phyloP scores from a whole-genome alignment of 257 asterid species.

The Solanum bulbocastanum region DNA sequence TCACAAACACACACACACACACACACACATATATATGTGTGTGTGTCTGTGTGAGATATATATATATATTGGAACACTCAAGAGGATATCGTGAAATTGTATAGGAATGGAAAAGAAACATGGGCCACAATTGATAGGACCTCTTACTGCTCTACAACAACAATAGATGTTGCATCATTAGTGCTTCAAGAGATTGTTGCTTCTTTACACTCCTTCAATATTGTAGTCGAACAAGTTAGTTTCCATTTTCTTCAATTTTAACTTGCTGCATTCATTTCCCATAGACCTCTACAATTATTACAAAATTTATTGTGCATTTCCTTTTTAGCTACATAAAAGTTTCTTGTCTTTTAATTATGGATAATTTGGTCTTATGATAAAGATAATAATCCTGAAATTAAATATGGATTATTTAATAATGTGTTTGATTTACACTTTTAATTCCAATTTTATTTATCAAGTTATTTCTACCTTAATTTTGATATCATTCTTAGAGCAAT shows the following conservation, averaged over 20 bases:
- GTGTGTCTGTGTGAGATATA: too few relatives aligned
- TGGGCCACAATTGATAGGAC: conserved; percentile 69
- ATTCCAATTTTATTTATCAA: not conserved
- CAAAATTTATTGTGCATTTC: not conserved
- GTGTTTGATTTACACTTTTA: not conserved
- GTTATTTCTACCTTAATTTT: too few relatives aligned
- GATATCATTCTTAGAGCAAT: too few relatives aligned
- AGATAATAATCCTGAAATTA: too few relatives aligned
- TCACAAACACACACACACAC: too few relatives aligned
- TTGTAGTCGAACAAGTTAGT: conserved; percentile 72
- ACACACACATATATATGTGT: too few relatives aligned
- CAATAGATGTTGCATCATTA: conserved; percentile 70
- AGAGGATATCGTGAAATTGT: not conserved
- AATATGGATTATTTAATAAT: not conserved
- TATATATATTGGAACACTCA: not conserved
- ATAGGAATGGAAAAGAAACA: conserved; percentile 63
- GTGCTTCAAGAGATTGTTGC: conserved; percentile 49
- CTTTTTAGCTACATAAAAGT: not conserved
- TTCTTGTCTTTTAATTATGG: not conserved
- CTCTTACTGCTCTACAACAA: conserved; percentile 59
- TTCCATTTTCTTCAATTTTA: not conserved
- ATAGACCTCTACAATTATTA: not conserved
- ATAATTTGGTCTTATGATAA: not conserved
- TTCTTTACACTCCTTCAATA: conserved; percentile 58
- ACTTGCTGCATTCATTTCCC: not conserved